These are phyloP conservation scores for Hysterium pulicare DNA, from an alignment of 2,329 filamentous ascomycete species.

Conservation along the genomic window DNA sequence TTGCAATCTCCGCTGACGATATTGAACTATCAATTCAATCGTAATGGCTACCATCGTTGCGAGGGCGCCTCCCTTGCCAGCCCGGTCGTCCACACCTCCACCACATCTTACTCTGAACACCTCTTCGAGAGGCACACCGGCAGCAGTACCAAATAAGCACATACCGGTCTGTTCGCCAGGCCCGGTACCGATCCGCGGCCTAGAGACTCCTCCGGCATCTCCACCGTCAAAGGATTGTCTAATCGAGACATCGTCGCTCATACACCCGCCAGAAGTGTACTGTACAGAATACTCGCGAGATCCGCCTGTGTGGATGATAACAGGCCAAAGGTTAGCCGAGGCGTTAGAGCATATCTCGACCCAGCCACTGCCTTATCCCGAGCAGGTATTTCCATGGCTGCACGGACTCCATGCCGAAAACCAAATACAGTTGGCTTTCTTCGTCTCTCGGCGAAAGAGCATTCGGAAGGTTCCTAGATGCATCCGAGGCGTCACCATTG, in stretches of 20 bases:
- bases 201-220: slow-evolving; percentile 53
- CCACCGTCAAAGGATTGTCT: slow-evolving; percentile 57
- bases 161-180: slow-evolving; percentile 85
- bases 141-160: slow-evolving; percentile 80
- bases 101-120: slow-evolving; percentile 58
- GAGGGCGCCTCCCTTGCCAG: slow-evolving; percentile 33
- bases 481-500: slow-evolving; percentile 75
- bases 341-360: slow-evolving; percentile 73
- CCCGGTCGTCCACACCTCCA: slow-evolving; percentile 45
- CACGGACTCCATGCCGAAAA: slow-evolving; percentile 90
- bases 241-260: slow-evolving; percentile 62
- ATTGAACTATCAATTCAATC: not conserved
- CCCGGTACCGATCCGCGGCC: slow-evolving; percentile 52
- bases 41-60: slow-evolving; percentile 45
- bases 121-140: slow-evolving; percentile 53
- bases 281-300: slow-evolving; percentile 48
- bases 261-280: slow-evolving; percentile 70
- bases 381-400: slow-evolving; percentile 92
- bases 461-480: slow-evolving; percentile 69
- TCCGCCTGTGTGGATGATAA: slow-evolving; percentile 69
- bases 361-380: slow-evolving; percentile 78
- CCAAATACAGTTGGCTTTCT: slow-evolving; percentile 84
- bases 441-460: slow-evolving; percentile 71
- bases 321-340: slow-evolving; percentile 63
- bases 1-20: not conserved